These are phyloP conservation scores for Mycothermus thermophilus DNA, from an alignment of 495 filamentous ascomycete genomes.

Conservation along the genomic window DNA sequence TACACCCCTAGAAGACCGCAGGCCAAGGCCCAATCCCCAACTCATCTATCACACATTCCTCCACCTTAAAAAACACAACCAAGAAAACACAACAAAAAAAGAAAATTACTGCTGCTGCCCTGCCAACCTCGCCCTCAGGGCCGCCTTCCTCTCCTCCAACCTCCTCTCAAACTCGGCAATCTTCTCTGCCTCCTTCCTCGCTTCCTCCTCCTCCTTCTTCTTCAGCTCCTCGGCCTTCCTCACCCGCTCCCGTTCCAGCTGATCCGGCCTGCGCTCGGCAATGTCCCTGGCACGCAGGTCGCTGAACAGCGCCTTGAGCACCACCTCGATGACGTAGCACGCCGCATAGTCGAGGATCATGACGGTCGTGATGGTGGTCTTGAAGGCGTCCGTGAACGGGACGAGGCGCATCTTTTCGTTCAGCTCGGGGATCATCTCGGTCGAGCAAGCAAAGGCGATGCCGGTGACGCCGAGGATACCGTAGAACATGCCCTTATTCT, in stretches of 20 bases:
- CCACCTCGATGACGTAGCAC: constrained; percentile 82
- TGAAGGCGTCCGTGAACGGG: constrained; percentile 85
- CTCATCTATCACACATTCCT: too few relatives aligned
- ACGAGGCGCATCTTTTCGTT: constrained; percentile 89
- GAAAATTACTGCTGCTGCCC: not conserved
- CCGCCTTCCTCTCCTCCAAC: constrained; percentile 25
- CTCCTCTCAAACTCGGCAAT: constrained; percentile 38
- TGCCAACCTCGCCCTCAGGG: constrained; percentile 3
- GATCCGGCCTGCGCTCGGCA: constrained; percentile 70
- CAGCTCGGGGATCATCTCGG: constrained; percentile 88
- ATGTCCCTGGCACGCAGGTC: constrained; percentile 94
- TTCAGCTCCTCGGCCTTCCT: constrained; percentile 50
- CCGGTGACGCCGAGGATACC: constrained; percentile 77
- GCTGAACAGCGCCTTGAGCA: constrained; percentile 73
- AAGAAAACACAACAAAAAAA: too few relatives aligned
- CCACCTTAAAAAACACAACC: constrained; percentile 1
- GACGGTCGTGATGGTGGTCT: constrained; percentile 62
- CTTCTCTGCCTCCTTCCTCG: constrained; percentile 34
- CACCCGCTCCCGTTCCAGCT: constrained; percentile 60
- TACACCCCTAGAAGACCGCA: too few relatives aligned
- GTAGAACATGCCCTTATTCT: constrained; percentile 97
- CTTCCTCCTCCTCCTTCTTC: constrained; percentile 39
- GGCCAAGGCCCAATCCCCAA: too few relatives aligned
- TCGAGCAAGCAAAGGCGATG: constrained; percentile 91
- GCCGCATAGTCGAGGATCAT: constrained; percentile 85